Evolutionary conservation across 2,329 filamentous ascomycete genomes (phyloP).

Genomic region (Tolypocladium amazonense): DNA sequence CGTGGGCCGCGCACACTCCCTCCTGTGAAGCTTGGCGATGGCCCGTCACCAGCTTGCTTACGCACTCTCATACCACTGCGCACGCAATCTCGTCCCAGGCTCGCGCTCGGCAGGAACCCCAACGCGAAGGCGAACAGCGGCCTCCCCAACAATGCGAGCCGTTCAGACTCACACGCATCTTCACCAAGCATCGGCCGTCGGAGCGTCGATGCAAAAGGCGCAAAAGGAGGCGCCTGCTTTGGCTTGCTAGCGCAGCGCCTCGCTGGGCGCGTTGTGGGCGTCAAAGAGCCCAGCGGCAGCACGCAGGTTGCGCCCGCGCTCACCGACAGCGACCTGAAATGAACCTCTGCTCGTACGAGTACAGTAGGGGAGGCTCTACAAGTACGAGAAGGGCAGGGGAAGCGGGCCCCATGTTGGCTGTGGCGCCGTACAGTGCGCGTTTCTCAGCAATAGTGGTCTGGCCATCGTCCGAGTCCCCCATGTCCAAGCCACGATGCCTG

Average conservation of each 20-base stretch:
- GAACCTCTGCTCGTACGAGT: neutral
- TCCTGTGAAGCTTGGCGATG: neutral
- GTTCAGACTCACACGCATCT: neutral
- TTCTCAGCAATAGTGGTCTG: neutral
- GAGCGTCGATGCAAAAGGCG: neutral
- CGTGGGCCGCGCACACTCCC: neutral
- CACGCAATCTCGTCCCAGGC: neutral
- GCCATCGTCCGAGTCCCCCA: neutral
- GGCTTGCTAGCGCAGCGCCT: neutral
- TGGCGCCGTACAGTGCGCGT: neutral
- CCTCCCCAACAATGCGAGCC: neutral
- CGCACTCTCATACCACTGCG: neutral
- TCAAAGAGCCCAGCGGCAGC: neutral
- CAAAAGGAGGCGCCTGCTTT: neutral
- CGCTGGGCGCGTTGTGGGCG: neutral
- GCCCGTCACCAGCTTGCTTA: neutral
- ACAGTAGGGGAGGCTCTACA: neutral
- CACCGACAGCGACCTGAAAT: neutral
- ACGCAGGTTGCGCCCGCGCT: neutral
- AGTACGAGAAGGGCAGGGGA: neutral
- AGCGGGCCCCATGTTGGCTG: neutral
- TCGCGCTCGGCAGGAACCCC: neutral
- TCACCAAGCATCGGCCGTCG: neutral
- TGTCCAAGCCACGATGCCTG: neutral
- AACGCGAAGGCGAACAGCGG: neutral